Evolutionary conservation across 257 asterid genomes (phyloP).

Genomic region (Leptodermis oblonga): DNA sequence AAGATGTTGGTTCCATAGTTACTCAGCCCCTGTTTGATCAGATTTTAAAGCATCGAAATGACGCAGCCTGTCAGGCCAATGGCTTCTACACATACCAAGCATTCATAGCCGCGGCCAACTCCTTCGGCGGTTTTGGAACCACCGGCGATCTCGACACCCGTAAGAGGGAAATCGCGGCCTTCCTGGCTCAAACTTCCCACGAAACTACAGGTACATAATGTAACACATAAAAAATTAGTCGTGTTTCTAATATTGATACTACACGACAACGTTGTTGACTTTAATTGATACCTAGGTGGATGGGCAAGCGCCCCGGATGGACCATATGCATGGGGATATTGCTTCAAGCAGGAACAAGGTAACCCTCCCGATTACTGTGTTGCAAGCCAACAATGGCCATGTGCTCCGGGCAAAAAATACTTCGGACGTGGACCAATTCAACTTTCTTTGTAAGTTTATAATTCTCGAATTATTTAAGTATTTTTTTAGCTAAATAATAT

Average conservation of each 20-base stretch:
- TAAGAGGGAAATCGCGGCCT: constrained; percentile 33
- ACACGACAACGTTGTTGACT: not conserved
- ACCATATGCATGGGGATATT: constrained; percentile 40
- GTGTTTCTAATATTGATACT: too few relatives aligned
- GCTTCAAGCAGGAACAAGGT: constrained; percentile 33
- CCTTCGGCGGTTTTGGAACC: constrained; percentile 30
- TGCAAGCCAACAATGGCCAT: constrained; percentile 32
- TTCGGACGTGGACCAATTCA: constrained; percentile 36
- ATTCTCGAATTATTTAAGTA: not conserved
- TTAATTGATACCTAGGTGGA: constrained; percentile 31
- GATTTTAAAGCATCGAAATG: constrained; percentile 29
- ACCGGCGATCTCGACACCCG: constrained; percentile 28
- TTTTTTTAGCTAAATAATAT: too few relatives aligned
- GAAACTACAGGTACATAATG: constrained; percentile 17
- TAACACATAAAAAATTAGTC: too few relatives aligned
- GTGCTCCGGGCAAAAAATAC: constrained; percentile 32
- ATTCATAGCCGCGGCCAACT: constrained; percentile 25
- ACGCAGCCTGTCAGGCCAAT: constrained; percentile 24
- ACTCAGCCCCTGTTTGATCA: constrained; percentile 20
- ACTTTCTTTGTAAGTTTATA: constrained; percentile 30
- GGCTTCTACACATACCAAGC: constrained; percentile 37
- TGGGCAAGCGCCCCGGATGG: constrained; percentile 36
- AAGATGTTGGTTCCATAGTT: constrained; percentile 22
- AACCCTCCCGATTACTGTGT: constrained; percentile 26
- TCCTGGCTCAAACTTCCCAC: constrained; percentile 37